These are phyloP conservation scores for Ajuga reptans DNA, from an alignment of 305 asterid genomes.

Conservation along the genomic window DNA sequence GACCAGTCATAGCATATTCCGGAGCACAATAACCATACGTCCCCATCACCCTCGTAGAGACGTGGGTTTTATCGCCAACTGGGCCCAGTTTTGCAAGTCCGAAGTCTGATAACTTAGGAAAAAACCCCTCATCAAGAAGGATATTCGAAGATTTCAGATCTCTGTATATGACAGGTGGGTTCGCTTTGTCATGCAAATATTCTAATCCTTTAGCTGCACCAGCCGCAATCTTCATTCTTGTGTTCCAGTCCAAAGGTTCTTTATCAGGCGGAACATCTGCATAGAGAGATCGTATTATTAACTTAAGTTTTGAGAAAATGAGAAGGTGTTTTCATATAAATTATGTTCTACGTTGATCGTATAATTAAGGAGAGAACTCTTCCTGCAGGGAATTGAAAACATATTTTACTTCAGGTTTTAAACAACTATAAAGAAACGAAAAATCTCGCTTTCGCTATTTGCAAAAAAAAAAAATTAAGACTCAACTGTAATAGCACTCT, in stretches of 20 bases:
- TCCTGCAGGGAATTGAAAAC: neutral
- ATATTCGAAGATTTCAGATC: conserved; percentile 89
- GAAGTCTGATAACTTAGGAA: conserved; percentile 86
- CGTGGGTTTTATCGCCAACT: conserved; percentile 92
- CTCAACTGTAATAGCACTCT: neutral
- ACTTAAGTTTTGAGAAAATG: neutral
- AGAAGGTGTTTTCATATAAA: neutral
- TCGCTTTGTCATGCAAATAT: conserved; percentile 90
- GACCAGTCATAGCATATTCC: conserved; percentile 98
- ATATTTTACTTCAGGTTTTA: neutral
- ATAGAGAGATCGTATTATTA: neutral
- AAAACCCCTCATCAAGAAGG: conserved; percentile 74
- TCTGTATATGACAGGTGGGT: conserved; percentile 91
- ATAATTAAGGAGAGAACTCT: neutral
- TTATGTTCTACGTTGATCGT: neutral
- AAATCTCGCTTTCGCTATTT: neutral
- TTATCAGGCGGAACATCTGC: conserved; percentile 63
- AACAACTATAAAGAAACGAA: neutral
- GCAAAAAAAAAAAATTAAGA: neutral
- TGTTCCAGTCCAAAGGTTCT: conserved; percentile 92
- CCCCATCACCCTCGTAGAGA: conserved; percentile 97
- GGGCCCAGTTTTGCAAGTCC: conserved; percentile 98
- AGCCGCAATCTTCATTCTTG: conserved; percentile 91
- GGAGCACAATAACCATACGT: conserved; percentile 99
- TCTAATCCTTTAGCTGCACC: conserved; percentile 97